Evolutionary conservation across 768 basidiomycete genomes (phyloP).

Genomic region (Tylopilus plumbeoviolaceoides): DNA sequence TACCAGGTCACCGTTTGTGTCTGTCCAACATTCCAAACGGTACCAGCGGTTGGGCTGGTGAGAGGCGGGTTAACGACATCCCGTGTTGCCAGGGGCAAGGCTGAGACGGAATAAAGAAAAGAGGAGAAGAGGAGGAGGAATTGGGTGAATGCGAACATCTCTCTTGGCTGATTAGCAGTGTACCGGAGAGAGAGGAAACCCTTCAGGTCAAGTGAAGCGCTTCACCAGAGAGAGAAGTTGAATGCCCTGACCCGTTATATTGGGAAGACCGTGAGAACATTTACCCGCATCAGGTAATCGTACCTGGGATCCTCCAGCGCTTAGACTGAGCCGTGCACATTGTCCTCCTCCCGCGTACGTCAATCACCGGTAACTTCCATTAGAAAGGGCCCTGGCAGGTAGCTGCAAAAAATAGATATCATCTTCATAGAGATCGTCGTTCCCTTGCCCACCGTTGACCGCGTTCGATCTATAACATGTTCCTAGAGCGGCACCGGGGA

Average conservation of each 20-base stretch:
- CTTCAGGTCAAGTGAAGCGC: constrained; percentile 11
- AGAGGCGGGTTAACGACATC: constrained; percentile 50
- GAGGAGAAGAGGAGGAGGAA: constrained; percentile 22
- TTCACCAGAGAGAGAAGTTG: constrained; percentile 4
- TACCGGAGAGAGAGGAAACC: constrained; percentile 18
- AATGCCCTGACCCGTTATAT: constrained; percentile 14
- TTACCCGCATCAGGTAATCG: background rate
- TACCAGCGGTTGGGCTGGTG: constrained; percentile 37
- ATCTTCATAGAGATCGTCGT: constrained; percentile 4
- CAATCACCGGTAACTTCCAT: background rate
- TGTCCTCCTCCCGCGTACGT: background rate
- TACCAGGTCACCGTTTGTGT: constrained; percentile 49
- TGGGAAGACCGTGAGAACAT: constrained; percentile 17
- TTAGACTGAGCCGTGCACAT: background rate
- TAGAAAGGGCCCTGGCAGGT: too few relatives aligned
- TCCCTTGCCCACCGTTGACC: background rate
- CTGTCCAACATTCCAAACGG: constrained; percentile 44
- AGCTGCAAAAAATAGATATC: too few relatives aligned
- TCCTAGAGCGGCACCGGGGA: constrained; percentile 3
- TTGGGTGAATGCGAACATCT: constrained; percentile 15
- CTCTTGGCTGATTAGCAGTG: constrained; percentile 4
- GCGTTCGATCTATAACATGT: background rate
- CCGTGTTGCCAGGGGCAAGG: constrained; percentile 34
- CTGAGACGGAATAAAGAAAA: constrained; percentile 18
- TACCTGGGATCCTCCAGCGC: constrained; percentile 2